Base-by-base conservation (phyloP, 2,329 filamentous ascomycete genomes). In the Botrytis pseudocinerea region DNA sequence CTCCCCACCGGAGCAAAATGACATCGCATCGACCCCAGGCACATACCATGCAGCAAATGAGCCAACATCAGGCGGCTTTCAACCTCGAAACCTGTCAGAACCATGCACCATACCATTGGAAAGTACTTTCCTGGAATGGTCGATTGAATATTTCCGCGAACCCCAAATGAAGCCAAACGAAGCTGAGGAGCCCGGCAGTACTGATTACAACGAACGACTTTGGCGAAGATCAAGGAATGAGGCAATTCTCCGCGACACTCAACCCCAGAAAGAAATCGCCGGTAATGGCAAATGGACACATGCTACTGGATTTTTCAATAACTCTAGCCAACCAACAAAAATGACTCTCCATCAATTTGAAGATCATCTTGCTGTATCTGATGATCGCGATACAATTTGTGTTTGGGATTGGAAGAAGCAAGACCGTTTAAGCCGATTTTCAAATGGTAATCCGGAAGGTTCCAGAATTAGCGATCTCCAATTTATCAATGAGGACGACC, bases 341-440 rank as follows among this genome's bases (percentile, higher is more conserved):
- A 93, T 99, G 91, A 92, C 93, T 8, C 97, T 98, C 82, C 96
- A 99, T 83, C 96, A 99, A 81, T 99, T 98, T 78, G 96, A 99
- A 81, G 93, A 98, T 79, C 95, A 98, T 80, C 88, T 99, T 32
- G 93, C 96, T 1, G 94, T 98, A 20, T 93, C 94, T 20, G 96
- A 99, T 82, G 95, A 97, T 78, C 90, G 92, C 72, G 97, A 99
- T 82, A 97, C 91, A 5, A 90, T 98, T 77, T 91, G 89, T 73
- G 89, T 99, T 44, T 98, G 96, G 93, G 96, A 99, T 82, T 99
- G 95, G 92, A 91, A 94, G 82, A 89, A 88, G 71, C 90, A 92
- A 76, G 87, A 87, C 68, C 89, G 91, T 48, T 85, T 97, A 76
- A 93, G 90, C 80, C 91, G 92, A 72, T 99, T 99, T 83, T 97